Evolutionary conservation across 1,284 basidiomycete species (phyloP).

Genomic region (Ustilago loliicola): DNA sequence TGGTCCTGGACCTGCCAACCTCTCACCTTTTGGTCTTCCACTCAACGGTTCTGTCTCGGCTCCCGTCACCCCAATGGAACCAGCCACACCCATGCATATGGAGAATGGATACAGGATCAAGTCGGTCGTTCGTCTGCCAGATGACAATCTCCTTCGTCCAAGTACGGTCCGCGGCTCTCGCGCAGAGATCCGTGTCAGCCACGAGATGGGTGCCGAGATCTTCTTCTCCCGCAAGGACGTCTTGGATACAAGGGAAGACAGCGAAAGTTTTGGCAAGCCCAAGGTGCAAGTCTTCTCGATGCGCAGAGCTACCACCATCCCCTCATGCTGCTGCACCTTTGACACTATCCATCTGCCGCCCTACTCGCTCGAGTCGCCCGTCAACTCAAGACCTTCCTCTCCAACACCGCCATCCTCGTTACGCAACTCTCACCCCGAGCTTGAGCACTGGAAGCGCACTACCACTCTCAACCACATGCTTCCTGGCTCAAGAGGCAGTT

Average conservation of each 20-base stretch:
- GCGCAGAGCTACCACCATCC: conserved; percentile 60
- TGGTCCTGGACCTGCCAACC: conserved; percentile 38
- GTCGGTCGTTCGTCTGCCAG: conserved; percentile 64
- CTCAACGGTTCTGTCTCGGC: conserved; percentile 52
- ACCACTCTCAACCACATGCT: conserved; percentile 57
- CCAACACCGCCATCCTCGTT: conserved; percentile 47
- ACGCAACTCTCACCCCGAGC: conserved; percentile 52
- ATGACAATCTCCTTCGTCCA: conserved; percentile 65
- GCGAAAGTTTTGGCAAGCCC: conserved; percentile 63
- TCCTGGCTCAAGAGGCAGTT: conserved; percentile 52
- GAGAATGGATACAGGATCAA: conserved; percentile 66
- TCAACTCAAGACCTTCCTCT: conserved; percentile 56
- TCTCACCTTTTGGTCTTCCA: conserved; percentile 53
- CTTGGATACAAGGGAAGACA: conserved; percentile 58
- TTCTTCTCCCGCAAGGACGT: conserved; percentile 67
- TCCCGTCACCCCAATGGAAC: conserved; percentile 53
- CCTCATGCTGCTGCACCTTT: conserved; percentile 64
- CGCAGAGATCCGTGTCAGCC: conserved; percentile 65
- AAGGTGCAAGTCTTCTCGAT: conserved; percentile 70
- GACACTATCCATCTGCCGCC: conserved; percentile 69
- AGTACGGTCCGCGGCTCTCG: conserved; percentile 65
- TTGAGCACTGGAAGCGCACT: conserved; percentile 61
- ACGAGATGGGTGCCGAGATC: conserved; percentile 67
- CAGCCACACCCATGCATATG: conserved; percentile 34
- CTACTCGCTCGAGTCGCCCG: conserved; percentile 64